phyloP scores from a whole-genome alignment of 2,329 filamentous ascomycete species.

The Plenodomus biglobosus region DNA sequence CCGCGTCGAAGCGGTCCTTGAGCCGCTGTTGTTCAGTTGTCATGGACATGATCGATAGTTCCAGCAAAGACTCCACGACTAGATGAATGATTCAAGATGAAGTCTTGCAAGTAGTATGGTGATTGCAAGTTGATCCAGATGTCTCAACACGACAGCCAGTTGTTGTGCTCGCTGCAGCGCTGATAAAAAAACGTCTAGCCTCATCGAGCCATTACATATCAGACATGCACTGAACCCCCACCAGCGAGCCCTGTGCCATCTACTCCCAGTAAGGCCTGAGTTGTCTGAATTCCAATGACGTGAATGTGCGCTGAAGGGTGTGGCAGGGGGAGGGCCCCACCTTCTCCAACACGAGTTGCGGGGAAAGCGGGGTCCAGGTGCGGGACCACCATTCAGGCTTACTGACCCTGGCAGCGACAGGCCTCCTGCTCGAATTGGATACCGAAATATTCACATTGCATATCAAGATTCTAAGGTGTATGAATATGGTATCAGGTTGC shows the following conservation, averaged over 20 bases:
- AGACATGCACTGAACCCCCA: not conserved
- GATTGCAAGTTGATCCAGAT: too few species aligned
- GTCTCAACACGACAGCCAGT: not conserved
- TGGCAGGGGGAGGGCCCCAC: not conserved
- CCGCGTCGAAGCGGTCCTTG: slow-evolving; percentile 25
- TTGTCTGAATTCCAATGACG: not conserved
- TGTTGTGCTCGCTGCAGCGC: too few species aligned
- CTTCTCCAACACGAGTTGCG: not conserved
- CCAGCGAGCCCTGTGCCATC: not conserved
- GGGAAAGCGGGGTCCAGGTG: not conserved
- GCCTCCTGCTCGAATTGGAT: too few species aligned
- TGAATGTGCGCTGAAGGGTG: not conserved
- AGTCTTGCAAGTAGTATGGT: too few species aligned
- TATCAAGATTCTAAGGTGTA: too few species aligned
- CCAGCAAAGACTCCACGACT: too few species aligned
- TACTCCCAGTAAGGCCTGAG: not conserved
- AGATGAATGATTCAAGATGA: too few species aligned
- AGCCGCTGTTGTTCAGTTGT: slow-evolving; percentile 24
- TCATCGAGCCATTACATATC: not conserved
- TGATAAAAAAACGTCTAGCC: not conserved
- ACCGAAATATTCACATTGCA: too few species aligned
- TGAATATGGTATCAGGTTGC: not conserved
- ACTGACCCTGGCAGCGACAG: not conserved
- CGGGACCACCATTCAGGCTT: not conserved
- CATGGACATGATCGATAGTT: slow-evolving; percentile 19